Evolutionary conservation across 352 stramenopile species (phyloP).

Genomic region (Phytopythium sindhum): DNA sequence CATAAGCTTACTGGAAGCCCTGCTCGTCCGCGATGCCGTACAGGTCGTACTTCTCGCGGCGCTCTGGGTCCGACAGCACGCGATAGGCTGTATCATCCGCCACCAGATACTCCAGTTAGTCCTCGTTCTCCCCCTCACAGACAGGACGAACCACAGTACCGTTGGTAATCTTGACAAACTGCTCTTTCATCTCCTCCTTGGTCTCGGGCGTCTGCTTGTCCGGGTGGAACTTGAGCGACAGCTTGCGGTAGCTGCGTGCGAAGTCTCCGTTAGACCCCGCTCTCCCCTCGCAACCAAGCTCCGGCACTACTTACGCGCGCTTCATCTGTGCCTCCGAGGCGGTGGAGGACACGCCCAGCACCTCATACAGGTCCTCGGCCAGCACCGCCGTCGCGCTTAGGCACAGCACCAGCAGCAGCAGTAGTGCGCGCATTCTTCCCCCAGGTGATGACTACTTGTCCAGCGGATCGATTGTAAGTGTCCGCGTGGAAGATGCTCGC

Average conservation of each 20-base stretch:
- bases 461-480: not conserved
- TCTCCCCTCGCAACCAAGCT: not conserved
- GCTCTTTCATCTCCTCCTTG: slow-evolving; percentile 53
- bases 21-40: slow-evolving; percentile 78
- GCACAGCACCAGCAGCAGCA: slow-evolving; percentile 29
- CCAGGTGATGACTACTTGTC: not conserved
- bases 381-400: slow-evolving; percentile 37
- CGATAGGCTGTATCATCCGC: slow-evolving; percentile 48
- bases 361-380: slow-evolving; percentile 65
- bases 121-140: not conserved
- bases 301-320: slow-evolving; percentile 43
- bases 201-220: slow-evolving; percentile 88
- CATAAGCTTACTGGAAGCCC: slow-evolving; percentile 59
- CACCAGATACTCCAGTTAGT: not conserved
- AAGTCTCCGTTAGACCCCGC: not conserved
- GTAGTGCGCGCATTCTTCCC: slow-evolving; percentile 15
- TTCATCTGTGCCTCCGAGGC: slow-evolving; percentile 62
- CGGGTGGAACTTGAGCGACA: slow-evolving; percentile 94
- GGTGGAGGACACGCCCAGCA: slow-evolving; percentile 54
- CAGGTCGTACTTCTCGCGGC: slow-evolving; percentile 75
- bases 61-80: slow-evolving; percentile 68
- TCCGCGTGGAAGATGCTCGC: not conserved
- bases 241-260: slow-evolving; percentile 88
- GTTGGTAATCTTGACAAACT: slow-evolving; percentile 81
- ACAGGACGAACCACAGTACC: slow-evolving; percentile 18